phyloP scores from a whole-genome alignment of 2,329 filamentous ascomycete genomes.

The Torrubiella hemipterigena region DNA sequence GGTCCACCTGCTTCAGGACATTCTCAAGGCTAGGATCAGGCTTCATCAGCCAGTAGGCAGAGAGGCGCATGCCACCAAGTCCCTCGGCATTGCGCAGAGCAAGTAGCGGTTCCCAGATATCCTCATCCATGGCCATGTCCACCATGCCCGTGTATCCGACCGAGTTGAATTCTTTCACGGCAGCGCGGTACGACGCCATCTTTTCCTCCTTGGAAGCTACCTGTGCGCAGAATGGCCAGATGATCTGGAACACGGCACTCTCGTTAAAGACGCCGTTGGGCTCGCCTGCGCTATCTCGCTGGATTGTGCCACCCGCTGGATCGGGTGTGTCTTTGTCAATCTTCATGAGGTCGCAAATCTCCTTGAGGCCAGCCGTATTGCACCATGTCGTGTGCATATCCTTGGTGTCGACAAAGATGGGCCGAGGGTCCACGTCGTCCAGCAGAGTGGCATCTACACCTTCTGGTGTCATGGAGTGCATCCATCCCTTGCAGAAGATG shows the following conservation, averaged over 20 bases:
- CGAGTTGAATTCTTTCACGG: slow-evolving; percentile 35
- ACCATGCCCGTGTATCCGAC: slow-evolving; percentile 43
- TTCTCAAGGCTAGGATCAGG: slow-evolving; percentile 27
- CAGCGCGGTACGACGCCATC: slow-evolving; percentile 32
- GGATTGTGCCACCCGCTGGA: slow-evolving; percentile 38
- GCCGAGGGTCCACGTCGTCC: slow-evolving; percentile 39
- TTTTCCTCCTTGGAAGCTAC: slow-evolving; percentile 35
- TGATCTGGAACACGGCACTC: slow-evolving; percentile 36
- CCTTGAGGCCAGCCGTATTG: slow-evolving; percentile 35
- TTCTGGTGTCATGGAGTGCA: slow-evolving; percentile 34
- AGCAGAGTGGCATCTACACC: slow-evolving; percentile 30
- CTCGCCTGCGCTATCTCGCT: slow-evolving; percentile 33
- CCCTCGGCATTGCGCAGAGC: slow-evolving; percentile 26
- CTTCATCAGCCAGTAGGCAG: slow-evolving; percentile 45
- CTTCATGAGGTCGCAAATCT: slow-evolving; percentile 25
- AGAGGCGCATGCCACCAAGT: slow-evolving; percentile 28
- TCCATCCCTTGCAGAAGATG: slow-evolving; percentile 44
- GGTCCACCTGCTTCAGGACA: slow-evolving; percentile 34
- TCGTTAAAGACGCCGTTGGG: slow-evolving; percentile 39
- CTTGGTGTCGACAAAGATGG: slow-evolving; percentile 45
- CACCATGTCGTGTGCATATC: slow-evolving; percentile 47
- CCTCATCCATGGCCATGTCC: slow-evolving; percentile 52
- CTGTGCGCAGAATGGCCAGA: slow-evolving; percentile 41
- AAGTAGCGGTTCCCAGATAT: slow-evolving; percentile 37
- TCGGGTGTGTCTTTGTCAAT: slow-evolving; percentile 28